Percentiles rank a stretch among this genome's conserved stretches.
Evolutionary conservation across 176 grass and related monocot species (phyloP).

Genomic region (Canna indica): DNA sequence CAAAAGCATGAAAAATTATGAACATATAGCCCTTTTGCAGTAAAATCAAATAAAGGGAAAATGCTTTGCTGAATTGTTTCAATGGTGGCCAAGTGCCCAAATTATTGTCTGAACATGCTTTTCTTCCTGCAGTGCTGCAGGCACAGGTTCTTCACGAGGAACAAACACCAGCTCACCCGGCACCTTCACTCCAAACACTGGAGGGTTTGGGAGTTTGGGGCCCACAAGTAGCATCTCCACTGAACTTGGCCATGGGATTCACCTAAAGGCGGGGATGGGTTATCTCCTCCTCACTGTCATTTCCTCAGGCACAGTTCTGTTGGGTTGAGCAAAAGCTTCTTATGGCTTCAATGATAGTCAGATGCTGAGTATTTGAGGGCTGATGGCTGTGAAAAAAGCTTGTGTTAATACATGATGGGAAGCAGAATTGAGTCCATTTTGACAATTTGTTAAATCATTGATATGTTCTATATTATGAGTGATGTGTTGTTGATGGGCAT

Average conservation of each 20-base stretch:
- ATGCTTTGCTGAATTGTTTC: background rate
- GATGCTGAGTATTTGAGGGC: background rate
- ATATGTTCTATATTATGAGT: no score
- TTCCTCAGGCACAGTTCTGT: background rate
- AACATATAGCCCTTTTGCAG: no score
- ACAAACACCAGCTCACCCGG: conserved; percentile 7
- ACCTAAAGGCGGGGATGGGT: background rate
- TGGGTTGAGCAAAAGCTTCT: background rate
- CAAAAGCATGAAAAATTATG: no score
- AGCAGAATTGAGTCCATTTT: background rate
- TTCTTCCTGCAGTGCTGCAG: conserved; percentile 13
- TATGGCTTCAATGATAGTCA: background rate
- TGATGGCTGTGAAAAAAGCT: background rate
- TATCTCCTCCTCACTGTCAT: background rate
- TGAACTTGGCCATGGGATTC: background rate
- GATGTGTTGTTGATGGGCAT: no score
- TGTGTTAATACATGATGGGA: background rate
- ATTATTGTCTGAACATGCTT: no score
- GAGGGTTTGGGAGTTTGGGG: background rate
- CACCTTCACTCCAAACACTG: conserved; percentile 5
- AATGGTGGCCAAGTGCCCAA: background rate
- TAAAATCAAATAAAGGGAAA: no score
- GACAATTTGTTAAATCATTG: no score
- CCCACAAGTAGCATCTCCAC: background rate
- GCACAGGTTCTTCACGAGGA: conserved; percentile 2